phyloP scores from a whole-genome alignment of 768 basidiomycete species.

The Termitomyces sp. region DNA sequence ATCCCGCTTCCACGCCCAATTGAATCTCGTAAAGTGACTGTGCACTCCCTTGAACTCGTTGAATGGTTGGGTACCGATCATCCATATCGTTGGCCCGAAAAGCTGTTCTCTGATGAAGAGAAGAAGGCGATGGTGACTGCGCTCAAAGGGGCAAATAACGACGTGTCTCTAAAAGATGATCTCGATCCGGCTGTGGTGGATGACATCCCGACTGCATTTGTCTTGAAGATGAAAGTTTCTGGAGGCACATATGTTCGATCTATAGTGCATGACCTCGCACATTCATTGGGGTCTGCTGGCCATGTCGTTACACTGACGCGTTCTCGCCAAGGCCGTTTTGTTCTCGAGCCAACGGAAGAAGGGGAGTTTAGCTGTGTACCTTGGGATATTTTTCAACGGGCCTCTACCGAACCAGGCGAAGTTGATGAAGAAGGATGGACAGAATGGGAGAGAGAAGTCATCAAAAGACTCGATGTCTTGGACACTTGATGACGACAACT shows the following conservation, averaged over 20 bases:
- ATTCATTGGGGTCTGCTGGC: slow-evolving; percentile 79
- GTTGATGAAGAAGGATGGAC: slow-evolving; percentile 62
- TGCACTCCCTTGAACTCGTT: slow-evolving; percentile 75
- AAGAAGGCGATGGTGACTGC: slow-evolving; percentile 66
- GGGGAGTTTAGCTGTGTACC: slow-evolving; percentile 62
- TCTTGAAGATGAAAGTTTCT: slow-evolving; percentile 88
- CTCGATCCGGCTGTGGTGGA: slow-evolving; percentile 23
- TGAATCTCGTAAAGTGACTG: slow-evolving; percentile 75
- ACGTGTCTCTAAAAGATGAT: slow-evolving; percentile 35
- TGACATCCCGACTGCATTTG: slow-evolving; percentile 69
- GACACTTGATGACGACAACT: slow-evolving; percentile 17
- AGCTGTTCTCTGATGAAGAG: slow-evolving; percentile 62
- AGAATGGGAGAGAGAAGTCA: slow-evolving; percentile 80
- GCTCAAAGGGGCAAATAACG: slow-evolving; percentile 43
- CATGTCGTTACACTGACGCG: slow-evolving; percentile 91
- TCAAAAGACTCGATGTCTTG: slow-evolving; percentile 61
- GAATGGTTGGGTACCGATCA: slow-evolving; percentile 81
- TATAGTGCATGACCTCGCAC: slow-evolving; percentile 90
- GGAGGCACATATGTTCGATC: slow-evolving; percentile 97
- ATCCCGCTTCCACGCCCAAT: slow-evolving; percentile 94
- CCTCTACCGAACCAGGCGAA: slow-evolving; percentile 47
- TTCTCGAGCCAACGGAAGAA: slow-evolving; percentile 40
- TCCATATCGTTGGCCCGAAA: slow-evolving; percentile 68
- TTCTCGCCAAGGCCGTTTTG: slow-evolving; percentile 84
- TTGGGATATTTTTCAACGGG: slow-evolving; percentile 70